These are phyloP conservation scores for Fusarium tanahbumbuense DNA, from an alignment of 2,329 filamentous ascomycete genomes.

Conservation along the genomic window DNA sequence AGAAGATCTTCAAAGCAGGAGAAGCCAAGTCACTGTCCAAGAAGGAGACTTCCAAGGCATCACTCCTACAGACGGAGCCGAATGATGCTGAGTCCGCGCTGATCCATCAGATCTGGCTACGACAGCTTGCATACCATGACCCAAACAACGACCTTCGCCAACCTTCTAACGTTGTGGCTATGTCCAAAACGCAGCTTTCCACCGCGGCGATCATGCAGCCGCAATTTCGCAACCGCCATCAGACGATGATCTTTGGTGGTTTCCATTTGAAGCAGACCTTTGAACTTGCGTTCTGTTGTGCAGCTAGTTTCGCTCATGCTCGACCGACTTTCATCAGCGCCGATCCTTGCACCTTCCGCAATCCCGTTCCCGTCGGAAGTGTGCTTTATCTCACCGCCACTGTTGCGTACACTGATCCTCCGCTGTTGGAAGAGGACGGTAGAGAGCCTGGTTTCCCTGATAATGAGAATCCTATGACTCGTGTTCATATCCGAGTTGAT, in stretches of 20 bases:
- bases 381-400: conserved; percentile 47
- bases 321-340: conserved; percentile 48
- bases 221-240: conserved; percentile 47
- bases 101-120: conserved; percentile 48
- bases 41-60: conserved; percentile 41
- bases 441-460: conserved; percentile 39
- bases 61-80: conserved; percentile 45
- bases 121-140: conserved; percentile 47
- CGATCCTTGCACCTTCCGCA: conserved; percentile 48
- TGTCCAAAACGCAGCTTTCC: conserved; percentile 45
- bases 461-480: conserved; percentile 42
- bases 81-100: conserved; percentile 47
- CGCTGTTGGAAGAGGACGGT: conserved; percentile 46
- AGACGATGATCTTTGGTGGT: conserved; percentile 49
- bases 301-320: conserved; percentile 49
- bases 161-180: conserved; percentile 43
- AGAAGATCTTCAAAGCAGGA: conserved; percentile 44
- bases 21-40: conserved; percentile 45
- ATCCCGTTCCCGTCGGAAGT: conserved; percentile 48
- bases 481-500: conserved; percentile 48
- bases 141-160: conserved; percentile 45
- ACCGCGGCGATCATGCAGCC: conserved; percentile 49
- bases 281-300: conserved; percentile 49
- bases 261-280: conserved; percentile 50
- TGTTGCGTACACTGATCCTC: conserved; percentile 48